Evolutionary conservation across 306 rosid species (phyloP).

Genomic region (Cucurbita pepo): DNA sequence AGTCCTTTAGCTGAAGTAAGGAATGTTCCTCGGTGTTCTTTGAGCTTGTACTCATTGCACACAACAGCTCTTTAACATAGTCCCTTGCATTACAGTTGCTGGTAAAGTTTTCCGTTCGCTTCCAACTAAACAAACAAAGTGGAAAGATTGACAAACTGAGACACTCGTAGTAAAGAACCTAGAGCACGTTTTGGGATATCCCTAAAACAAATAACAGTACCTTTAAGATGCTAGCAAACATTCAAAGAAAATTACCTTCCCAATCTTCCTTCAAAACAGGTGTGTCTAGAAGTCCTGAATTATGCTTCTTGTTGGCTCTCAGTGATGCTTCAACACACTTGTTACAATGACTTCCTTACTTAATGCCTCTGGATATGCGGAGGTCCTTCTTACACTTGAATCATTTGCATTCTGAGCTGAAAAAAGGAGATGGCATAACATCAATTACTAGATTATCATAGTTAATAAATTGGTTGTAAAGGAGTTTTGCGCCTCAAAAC

Average conservation of each 20-base stretch:
- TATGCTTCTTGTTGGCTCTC: conserved; percentile 5
- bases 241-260: background rate
- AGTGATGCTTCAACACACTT: conserved; percentile 7
- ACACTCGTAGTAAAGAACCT: conserved; percentile 36
- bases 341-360: conserved; percentile 17
- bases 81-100: conserved; percentile 23
- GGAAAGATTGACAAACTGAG: conserved; percentile 48
- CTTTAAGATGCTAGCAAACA: conserved; percentile 10
- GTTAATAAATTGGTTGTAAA: background rate
- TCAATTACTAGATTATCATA: background rate
- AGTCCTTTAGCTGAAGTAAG: conserved; percentile 26
- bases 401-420: conserved; percentile 15
- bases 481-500: background rate
- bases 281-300: conserved; percentile 1
- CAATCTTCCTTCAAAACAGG: conserved; percentile 23
- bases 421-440: conserved; percentile 4
- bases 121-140: conserved; percentile 38
- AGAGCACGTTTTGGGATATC: conserved; percentile 42
- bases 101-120: conserved; percentile 18
- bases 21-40: conserved; percentile 17
- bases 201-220: conserved; percentile 29
- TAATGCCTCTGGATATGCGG: conserved; percentile 15
- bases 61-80: conserved; percentile 29
- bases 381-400: conserved; percentile 7
- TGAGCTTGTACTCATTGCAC: conserved; percentile 30